Conservation (phyloP, 345 rosid species). For the Citrus cavaleriei region DNA sequence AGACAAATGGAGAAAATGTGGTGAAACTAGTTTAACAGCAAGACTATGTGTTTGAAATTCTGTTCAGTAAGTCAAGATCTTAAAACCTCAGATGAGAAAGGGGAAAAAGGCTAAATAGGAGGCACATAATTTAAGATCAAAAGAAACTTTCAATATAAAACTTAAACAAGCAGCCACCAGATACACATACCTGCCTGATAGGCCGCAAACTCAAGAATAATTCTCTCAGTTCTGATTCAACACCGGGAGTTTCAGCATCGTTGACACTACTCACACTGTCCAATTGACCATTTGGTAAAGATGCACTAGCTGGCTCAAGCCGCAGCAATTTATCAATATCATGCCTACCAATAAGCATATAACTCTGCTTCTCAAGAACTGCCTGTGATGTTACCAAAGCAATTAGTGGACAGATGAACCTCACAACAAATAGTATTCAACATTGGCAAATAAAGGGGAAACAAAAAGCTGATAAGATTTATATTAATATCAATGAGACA, state of each 20-base stretch:
- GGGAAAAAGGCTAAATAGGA: neutral
- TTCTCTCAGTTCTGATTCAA: slow-evolving; percentile 68
- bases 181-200: slow-evolving; percentile 74
- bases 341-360: slow-evolving; percentile 96
- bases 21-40: neutral
- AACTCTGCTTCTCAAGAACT: slow-evolving; percentile 97
- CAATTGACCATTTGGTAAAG: slow-evolving; percentile 63
- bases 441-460: neutral
- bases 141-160: neutral
- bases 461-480: neutral
- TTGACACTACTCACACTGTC: slow-evolving; percentile 23
- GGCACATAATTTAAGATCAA: neutral
- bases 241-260: slow-evolving; percentile 48
- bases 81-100: neutral
- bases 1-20: neutral
- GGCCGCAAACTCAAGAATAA: slow-evolving; percentile 72
- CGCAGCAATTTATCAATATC: slow-evolving; percentile 97
- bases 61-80: neutral
- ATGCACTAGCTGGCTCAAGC: slow-evolving; percentile 69
- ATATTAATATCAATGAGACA: neutral
- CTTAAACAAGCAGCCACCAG: neutral
- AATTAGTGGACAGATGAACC: slow-evolving; percentile 15
- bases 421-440: neutral
- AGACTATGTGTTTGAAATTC: neutral
- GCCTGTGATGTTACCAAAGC: slow-evolving; percentile 60